phyloP scores from a whole-genome alignment of 768 basidiomycete species.

The Amyloporia xantha region DNA sequence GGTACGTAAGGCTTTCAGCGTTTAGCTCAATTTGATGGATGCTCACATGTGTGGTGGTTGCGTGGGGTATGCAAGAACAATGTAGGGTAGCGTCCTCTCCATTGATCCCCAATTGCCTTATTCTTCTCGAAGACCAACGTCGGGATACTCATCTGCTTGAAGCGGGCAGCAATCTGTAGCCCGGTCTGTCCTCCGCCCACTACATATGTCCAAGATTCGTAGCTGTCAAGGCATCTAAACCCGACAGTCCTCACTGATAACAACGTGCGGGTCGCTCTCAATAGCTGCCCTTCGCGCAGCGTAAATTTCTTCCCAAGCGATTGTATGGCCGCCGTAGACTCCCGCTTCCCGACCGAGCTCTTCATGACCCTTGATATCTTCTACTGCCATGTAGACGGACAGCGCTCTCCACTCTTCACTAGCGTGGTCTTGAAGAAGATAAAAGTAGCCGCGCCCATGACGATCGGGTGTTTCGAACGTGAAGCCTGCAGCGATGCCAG shows the following conservation, averaged over 20 bases:
- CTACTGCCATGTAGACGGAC: constrained; percentile 12
- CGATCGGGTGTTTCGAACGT: constrained; percentile 29
- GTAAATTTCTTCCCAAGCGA: constrained; percentile 22
- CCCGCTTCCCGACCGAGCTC: constrained; percentile 25
- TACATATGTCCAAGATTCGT: constrained; percentile 7
- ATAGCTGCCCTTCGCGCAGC: constrained; percentile 28
- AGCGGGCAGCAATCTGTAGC: constrained; percentile 35
- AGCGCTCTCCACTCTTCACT: constrained; percentile 29
- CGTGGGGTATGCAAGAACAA: constrained; percentile 33
- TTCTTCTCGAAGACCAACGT: constrained; percentile 32
- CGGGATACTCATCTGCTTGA: constrained; percentile 34
- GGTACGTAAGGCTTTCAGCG: not conserved
- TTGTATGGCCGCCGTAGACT: constrained; percentile 30
- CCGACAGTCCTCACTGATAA: constrained; percentile 28
- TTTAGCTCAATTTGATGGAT: not conserved
- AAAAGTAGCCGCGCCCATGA: constrained; percentile 29
- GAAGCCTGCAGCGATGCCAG: constrained; percentile 23
- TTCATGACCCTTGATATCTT: constrained; percentile 29
- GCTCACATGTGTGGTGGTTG: constrained; percentile 18
- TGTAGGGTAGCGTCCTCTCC: constrained; percentile 37
- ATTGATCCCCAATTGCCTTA: constrained; percentile 33
- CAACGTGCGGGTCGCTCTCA: constrained; percentile 32
- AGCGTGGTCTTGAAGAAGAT: constrained; percentile 20
- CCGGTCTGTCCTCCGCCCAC: constrained; percentile 42
- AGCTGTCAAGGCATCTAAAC: not conserved